Percentiles rank a stretch among this genome's conserved stretches.
These are phyloP conservation scores for Neospora caninum DNA, from an alignment of 169 alveolate genomes.

Conservation along the genomic window DNA sequence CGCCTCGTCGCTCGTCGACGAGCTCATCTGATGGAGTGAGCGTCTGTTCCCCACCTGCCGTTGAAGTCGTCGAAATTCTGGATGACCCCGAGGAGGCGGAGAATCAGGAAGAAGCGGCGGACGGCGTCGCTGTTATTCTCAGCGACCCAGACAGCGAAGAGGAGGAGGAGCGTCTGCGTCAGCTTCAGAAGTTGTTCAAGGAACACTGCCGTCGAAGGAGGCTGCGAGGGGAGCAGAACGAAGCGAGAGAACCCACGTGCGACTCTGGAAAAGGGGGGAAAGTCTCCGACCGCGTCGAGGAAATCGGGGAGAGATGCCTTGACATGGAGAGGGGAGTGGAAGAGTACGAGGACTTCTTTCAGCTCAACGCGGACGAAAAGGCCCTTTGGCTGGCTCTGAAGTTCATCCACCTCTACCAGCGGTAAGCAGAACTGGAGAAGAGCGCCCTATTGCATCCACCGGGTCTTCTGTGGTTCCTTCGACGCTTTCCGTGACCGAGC, in stretches of 20 bases:
- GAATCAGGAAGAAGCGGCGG: neutral
- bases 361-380: neutral
- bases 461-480: too few relatives aligned
- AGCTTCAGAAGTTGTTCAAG: neutral
- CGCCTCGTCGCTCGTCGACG: neutral
- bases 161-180: neutral
- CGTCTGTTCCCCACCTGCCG: neutral
- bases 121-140: neutral
- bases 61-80: neutral
- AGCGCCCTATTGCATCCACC: too few relatives aligned
- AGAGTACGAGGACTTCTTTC: neutral
- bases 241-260: neutral
- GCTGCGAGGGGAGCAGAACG: neutral
- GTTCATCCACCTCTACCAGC: neutral
- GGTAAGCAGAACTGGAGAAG: neutral
- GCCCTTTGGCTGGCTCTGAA: slow-evolving; percentile 17
- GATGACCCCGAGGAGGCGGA: neutral
- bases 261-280: neutral
- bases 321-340: slow-evolving; percentile 17
- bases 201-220: neutral
- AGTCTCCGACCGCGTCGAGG: neutral
- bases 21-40: neutral
- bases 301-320: neutral
- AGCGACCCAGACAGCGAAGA: slow-evolving; percentile 29
- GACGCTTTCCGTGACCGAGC: too few relatives aligned